These are phyloP conservation scores for Zoysia matrella DNA, from an alignment of 202 grass and related monocot species.

Conservation along the genomic window DNA sequence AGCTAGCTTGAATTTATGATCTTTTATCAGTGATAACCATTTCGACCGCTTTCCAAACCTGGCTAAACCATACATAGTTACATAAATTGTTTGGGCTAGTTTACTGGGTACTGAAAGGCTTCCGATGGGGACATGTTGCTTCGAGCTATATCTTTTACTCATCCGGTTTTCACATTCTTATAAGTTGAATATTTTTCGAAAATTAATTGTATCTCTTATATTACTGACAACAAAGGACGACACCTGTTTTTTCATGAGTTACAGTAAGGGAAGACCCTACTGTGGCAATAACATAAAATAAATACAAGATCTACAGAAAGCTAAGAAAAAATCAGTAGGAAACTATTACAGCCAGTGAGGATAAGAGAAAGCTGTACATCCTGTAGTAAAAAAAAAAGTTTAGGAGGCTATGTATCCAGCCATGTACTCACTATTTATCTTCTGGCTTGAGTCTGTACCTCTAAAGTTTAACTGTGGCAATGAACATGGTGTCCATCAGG, in stretches of 20 bases:
- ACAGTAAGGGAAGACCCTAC: too few relatives aligned
- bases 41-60: not conserved
- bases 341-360: too few relatives aligned
- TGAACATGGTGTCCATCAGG: too few relatives aligned
- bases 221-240: not conserved
- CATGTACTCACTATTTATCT: too few relatives aligned
- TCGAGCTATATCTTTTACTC: not conserved
- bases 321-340: too few relatives aligned
- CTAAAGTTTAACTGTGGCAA: too few relatives aligned
- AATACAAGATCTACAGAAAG: too few relatives aligned
- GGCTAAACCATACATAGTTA: not conserved
- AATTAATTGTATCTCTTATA: not conserved
- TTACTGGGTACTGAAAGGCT: not conserved
- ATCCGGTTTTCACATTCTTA: not conserved
- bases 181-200: not conserved
- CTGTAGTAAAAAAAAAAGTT: too few relatives aligned
- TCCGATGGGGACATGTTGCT: not conserved
- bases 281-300: too few relatives aligned
- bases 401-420: too few relatives aligned
- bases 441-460: too few relatives aligned
- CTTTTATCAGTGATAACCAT: not conserved
- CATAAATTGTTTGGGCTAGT: not conserved
- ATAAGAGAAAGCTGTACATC: too few relatives aligned
- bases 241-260: not conserved
- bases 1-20: not conserved